Conservation (phyloP, 129 eudicot genomes). For the Artemisia annua region DNA sequence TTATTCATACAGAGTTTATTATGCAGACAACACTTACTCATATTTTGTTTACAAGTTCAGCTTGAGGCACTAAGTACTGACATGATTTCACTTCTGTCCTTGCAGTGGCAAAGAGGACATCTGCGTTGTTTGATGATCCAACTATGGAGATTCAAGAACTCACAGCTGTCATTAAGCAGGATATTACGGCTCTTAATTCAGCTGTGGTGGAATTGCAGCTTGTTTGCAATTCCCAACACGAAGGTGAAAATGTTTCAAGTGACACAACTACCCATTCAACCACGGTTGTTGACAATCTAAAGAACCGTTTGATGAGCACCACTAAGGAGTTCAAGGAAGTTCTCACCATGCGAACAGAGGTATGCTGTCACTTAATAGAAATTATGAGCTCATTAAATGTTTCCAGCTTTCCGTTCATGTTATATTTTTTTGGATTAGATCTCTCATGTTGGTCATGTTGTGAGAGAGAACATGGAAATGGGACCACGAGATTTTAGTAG, state of each 20-base stretch:
- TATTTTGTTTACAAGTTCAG: not conserved
- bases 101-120: constrained; percentile 17
- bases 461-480: no score
- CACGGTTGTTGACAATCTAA: constrained; percentile 72
- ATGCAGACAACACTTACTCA: not conserved
- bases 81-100: not conserved
- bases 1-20: not conserved
- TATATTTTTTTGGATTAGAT: no score
- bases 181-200: constrained; percentile 17
- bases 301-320: constrained; percentile 85
- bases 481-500: no score
- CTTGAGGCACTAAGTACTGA: not conserved
- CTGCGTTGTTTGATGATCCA: constrained; percentile 10
- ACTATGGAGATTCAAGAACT: constrained; percentile 18
- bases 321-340: constrained; percentile 97
- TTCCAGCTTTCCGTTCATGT: no score
- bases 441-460: no score
- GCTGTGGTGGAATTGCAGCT: constrained; percentile 22
- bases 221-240: constrained; percentile 19
- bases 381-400: no score
- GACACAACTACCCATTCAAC: constrained; percentile 18
- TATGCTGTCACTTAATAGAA: constrained; percentile 6
- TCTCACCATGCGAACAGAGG: constrained; percentile 97
- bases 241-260: constrained; percentile 20
- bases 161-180: constrained; percentile 18